These are phyloP conservation scores for Pterocarpus macrocarpus DNA, from an alignment of 306 rosid species.

Conservation along the genomic window DNA sequence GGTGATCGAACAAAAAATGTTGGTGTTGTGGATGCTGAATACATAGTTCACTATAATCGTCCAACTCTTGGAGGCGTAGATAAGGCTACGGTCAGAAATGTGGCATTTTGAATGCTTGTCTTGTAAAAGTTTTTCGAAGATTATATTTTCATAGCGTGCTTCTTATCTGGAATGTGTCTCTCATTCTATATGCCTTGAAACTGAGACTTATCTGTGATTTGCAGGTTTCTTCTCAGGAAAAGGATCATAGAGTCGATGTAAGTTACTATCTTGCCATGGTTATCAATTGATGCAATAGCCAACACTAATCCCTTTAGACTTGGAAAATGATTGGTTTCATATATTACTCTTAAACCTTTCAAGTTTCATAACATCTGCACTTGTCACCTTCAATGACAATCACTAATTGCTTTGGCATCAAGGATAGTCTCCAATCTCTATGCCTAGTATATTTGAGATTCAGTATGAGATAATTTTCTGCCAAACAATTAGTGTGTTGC, in stretches of 20 bases:
- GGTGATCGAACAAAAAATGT: constrained; percentile 84
- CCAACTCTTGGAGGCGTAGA: constrained; percentile 93
- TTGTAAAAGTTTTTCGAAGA: background rate
- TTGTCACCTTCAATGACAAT: constrained; percentile 35
- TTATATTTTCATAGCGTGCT: constrained; percentile 26
- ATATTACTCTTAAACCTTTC: background rate
- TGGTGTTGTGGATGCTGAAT: constrained; percentile 96
- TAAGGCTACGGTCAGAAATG: constrained; percentile 53
- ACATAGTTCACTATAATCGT: constrained; percentile 76
- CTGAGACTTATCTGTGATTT: constrained; percentile 37
- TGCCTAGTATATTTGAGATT: background rate
- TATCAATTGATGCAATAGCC: constrained; percentile 33
- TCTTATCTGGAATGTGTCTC: constrained; percentile 14
- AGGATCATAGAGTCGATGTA: constrained; percentile 77
- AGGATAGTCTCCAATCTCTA: background rate
- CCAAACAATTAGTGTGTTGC: background rate
- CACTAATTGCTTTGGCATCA: constrained; percentile 31
- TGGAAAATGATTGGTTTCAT: constrained; percentile 14
- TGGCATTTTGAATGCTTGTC: constrained; percentile 8
- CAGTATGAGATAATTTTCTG: background rate
- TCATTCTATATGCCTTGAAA: constrained; percentile 39
- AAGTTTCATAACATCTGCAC: background rate
- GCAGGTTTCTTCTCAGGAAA: constrained; percentile 63
- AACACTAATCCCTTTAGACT: constrained; percentile 1
- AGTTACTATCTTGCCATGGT: constrained; percentile 46